Percentiles rank a stretch among this genome's conserved stretches.
Conservation (phyloP, 139 green algal species). For the Trebouxia sp. region DNA sequence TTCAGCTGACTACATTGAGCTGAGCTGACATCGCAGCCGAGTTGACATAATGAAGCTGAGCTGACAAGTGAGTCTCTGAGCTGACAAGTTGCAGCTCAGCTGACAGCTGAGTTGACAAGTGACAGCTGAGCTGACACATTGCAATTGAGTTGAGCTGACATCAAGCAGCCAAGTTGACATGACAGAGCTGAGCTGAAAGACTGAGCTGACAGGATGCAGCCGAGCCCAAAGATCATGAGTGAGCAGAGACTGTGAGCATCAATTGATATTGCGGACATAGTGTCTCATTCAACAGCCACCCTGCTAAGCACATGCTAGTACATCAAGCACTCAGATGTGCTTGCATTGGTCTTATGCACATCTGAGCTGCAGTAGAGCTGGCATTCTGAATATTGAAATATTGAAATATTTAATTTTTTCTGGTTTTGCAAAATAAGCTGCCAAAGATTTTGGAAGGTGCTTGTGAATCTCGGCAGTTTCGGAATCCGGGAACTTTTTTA, state of each 20-base stretch:
- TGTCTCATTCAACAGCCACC: neutral
- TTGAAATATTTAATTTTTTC: slow-evolving; percentile 7
- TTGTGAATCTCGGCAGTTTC: slow-evolving; percentile 14
- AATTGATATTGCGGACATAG: neutral
- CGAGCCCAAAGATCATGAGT: neutral
- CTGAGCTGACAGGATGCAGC: neutral
- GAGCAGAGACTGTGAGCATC: neutral
- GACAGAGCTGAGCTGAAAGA: neutral
- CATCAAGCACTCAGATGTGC: neutral
- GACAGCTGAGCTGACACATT: too few relatives aligned
- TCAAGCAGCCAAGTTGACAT: too few relatives aligned
- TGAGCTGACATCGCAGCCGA: too few relatives aligned
- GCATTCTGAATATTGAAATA: neutral
- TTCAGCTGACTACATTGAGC: too few relatives aligned
- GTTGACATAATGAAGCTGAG: too few relatives aligned
- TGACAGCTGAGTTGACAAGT: neutral
- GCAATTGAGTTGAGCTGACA: too few relatives aligned
- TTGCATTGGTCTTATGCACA: slow-evolving; percentile 3
- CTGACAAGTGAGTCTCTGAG: neutral
- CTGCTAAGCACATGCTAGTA: neutral
- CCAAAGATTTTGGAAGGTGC: slow-evolving; percentile 15
- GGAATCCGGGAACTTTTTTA: slow-evolving; percentile 14
- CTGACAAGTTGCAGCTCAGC: neutral
- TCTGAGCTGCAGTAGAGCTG: too few relatives aligned
- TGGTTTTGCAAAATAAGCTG: slow-evolving; percentile 22